Evolutionary conservation across 1,284 basidiomycete species (phyloP).

Genomic region (Takashimella tepidaria): DNA sequence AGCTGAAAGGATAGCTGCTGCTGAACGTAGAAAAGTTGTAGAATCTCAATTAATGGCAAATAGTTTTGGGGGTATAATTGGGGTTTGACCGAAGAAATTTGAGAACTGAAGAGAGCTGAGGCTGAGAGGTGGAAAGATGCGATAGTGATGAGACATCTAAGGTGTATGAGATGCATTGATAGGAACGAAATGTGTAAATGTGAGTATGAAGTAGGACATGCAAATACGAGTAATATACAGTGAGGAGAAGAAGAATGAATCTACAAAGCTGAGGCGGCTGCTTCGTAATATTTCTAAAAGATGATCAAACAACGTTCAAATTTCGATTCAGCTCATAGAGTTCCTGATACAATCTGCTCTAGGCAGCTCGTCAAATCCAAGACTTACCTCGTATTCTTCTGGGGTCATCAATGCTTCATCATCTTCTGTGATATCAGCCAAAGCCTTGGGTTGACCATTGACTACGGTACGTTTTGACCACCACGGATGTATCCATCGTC

Average conservation of each 20-base stretch:
- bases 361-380: background rate
- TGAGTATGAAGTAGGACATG: no score
- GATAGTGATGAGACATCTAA: no score
- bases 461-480: conserved; percentile 28
- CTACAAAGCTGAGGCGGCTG: background rate
- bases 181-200: no score
- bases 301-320: no score
- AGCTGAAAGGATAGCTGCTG: conserved; percentile 33
- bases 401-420: conserved; percentile 47
- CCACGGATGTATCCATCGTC: conserved; percentile 1
- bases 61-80: conserved; percentile 21
- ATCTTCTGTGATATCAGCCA: conserved; percentile 44
- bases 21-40: conserved; percentile 29
- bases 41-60: conserved; percentile 26
- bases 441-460: conserved; percentile 34
- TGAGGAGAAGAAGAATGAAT: no score
- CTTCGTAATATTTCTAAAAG: conserved; percentile 18
- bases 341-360: no score
- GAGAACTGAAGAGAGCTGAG: no score
- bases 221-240: no score
- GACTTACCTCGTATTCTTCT: conserved; percentile 46
- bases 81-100: conserved; percentile 1
- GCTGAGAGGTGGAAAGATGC: no score
- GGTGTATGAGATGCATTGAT: no score
- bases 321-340: no score